Evolutionary conservation across 768 basidiomycete genomes (phyloP), one percentile per base, ranked within the genome.

Genomic region (Lenzites betulinus): DNA sequence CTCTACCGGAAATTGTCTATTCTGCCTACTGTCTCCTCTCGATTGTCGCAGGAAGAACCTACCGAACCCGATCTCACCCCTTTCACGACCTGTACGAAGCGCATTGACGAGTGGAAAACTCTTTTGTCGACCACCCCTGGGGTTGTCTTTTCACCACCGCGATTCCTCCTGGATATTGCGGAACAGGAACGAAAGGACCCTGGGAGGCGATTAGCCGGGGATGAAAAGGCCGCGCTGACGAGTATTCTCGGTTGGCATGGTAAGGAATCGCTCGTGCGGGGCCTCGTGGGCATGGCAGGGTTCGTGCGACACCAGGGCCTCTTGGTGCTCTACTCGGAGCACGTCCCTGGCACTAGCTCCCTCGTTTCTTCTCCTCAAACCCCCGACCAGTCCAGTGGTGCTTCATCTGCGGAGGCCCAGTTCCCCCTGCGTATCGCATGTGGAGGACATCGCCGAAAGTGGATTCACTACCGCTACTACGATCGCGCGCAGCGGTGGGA

Each of bases 211-310:
- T 69, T 88, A 20, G 78, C 75, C 25, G 87, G 83, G 9, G 84
- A 87, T 63, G 88, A 89, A 70, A 77, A 76, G 51, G 76, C 76
- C 0, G 86, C 79, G 23, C 69, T 89, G 26, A 64, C 64, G 23
- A 83, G 81, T 60, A 64, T 89, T 3, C 74, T 87, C 0, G 88
- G 88, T 1, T 90, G 88, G 87, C 81, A 83, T 41, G 76, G 71
- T 36, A 71, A 78, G 39, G 77, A 79, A 39, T 67, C 75, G 11
- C 60, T 66, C 12, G 62, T 65, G 2, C 73, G 68, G 16, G 79
- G 78, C 6, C 81, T 88, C 81, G 68, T 71, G 7, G 85, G 83
- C 9, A 72, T 77, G 4, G 43, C 63, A 2, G 85, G 84, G 13
- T 89, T 89, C 58, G 72, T 83, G 20, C 71, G 81, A 23, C 84